Base-by-base conservation (phyloP, 2,329 filamentous ascomycete genomes). In the Colletotrichum lindemuthianum region DNA sequence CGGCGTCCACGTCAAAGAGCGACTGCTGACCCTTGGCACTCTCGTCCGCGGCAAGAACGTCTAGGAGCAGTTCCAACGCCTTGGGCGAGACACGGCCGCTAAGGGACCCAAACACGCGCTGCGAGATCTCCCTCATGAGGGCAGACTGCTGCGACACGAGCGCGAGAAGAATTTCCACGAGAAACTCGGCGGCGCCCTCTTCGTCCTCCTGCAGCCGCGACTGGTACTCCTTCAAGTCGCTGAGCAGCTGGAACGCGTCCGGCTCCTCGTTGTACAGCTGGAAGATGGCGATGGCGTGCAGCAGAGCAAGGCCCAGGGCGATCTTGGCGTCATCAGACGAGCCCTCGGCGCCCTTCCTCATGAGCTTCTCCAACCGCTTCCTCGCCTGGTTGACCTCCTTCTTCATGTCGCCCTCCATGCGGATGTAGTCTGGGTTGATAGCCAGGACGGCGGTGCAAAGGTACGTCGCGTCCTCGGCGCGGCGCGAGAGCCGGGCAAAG, bases 231-330 rank as follows among this genome's bases (percentile, higher is more conserved):
- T 90, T 86, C n/a, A 97, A 83, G 70, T 97, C 95, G 58, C 91
- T 87, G 8, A 97, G 81, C 66, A 96, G 90, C 52, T 90, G 89
- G 24, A 97, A 86, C 0, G 93, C 92, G 73, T 98, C 96, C 0
- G 91, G 84, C 64, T 97, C 93, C 32, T 93, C 92, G 71, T 95
- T 94, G 79, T 97, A 97, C 8, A 97, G 84, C 75, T 97, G 93
- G 59, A 98, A 83, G 12, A 97, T 86, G 0, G 93, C 91, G 56
- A 97, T 85, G 1, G 92, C 90, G 74, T 97, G 93, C 1, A 98
- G 84, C 40, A 97, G 83, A 16, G 90, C 90, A 63, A 97, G 85
- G 0, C 92, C 91, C 65, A 88, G 88, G 13, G 81, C 81, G 66
- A 76, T 77, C 61, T 74, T 81, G 71, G 73, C 79, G 68, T 78